Evolutionary conservation across 169 alveolate genomes (phyloP), one percentile per base, ranked within the genome.

Genomic region (Perkinsus marinus): DNA sequence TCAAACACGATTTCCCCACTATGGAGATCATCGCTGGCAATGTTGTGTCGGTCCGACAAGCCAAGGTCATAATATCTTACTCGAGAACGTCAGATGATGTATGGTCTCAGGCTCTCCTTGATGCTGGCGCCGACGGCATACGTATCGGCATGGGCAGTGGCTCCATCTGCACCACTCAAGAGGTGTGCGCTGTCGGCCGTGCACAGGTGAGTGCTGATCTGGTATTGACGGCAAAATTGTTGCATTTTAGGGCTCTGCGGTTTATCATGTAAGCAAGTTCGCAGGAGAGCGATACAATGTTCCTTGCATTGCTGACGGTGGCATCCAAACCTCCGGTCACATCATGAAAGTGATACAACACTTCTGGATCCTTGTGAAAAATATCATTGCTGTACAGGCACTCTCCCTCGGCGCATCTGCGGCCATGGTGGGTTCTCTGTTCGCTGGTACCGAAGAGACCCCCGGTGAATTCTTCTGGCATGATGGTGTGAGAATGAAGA

Each of bases 81-180:
- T 26, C 26, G 39, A 0, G 90, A 13, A 93, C 39, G 91, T 93
- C 41, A 43, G 95, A 94, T 6, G 96, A 90, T 16, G 95, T 93
- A 47, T 94, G 93, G 30, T 90, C n/a, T 68, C 95, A 37, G 93
- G 93, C 69, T 94, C 36, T 69, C 17, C 91, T 96, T 17, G 96
- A 95, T 38, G 97, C 97, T 39, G 98, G 98, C 0, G 98, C 96
- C n/a, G 98, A 97, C 92, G 96, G 96, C 26, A 91, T 97, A 30
- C 94, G 96, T 41, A 96, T 97, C 19, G 98, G 99, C 17, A 98
- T 98, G 98, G 99, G 99, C 16, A 95, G 97, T 68, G 99, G 99
- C 34, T 97, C 99, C 92, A 98, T 98, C 47, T 98, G 99, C 95
- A 97, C 99, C 43, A 97, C 99, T 0, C 97, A 97, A 91, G 97